A percentile compares a stretch with the other conserved stretches of the same genome.
Conservation (phyloP, 768 basidiomycete genomes). For the Clavaria fumosa region DNA sequence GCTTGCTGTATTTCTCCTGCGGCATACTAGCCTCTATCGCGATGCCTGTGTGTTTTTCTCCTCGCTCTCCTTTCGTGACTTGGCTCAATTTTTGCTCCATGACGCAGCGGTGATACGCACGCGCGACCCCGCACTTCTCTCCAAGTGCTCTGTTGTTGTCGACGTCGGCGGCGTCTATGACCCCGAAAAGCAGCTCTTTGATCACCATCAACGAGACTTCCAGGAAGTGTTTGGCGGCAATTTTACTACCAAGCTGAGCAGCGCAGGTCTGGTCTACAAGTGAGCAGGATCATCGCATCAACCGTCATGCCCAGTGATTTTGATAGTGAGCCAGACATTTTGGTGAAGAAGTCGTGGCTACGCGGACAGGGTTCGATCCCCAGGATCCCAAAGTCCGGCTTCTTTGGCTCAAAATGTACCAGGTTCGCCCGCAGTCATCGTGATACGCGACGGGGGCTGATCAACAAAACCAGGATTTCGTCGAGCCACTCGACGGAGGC, state of each 20-base stretch:
- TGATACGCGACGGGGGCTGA: neutral
- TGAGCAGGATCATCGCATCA: no score
- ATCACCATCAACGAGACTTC: constrained; percentile 95
- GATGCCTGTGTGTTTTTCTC: constrained; percentile 41
- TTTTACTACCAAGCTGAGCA: constrained; percentile 78
- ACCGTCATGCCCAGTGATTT: no score
- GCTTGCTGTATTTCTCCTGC: constrained; percentile 80
- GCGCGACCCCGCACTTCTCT: constrained; percentile 55
- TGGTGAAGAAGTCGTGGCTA: constrained; percentile 72
- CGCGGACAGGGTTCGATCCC: constrained; percentile 29
- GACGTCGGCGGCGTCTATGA: constrained; percentile 94
- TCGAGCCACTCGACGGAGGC: constrained; percentile 87
- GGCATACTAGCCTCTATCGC: constrained; percentile 57
- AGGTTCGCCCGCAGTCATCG: constrained; percentile 24
- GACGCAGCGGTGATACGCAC: constrained; percentile 47
- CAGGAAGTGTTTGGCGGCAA: constrained; percentile 78
- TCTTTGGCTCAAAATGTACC: constrained; percentile 85
- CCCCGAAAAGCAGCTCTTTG: constrained; percentile 60
- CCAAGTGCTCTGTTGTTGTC: constrained; percentile 84
- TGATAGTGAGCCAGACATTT: constrained; percentile 74
- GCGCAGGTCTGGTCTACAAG: constrained; percentile 95
- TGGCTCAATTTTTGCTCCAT: constrained; percentile 2
- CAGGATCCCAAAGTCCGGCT: constrained; percentile 51
- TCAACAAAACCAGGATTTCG: constrained; percentile 48
- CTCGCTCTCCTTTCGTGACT: neutral